Conservation (phyloP, 1,284 basidiomycete species). For the Melampsora americana region DNA sequence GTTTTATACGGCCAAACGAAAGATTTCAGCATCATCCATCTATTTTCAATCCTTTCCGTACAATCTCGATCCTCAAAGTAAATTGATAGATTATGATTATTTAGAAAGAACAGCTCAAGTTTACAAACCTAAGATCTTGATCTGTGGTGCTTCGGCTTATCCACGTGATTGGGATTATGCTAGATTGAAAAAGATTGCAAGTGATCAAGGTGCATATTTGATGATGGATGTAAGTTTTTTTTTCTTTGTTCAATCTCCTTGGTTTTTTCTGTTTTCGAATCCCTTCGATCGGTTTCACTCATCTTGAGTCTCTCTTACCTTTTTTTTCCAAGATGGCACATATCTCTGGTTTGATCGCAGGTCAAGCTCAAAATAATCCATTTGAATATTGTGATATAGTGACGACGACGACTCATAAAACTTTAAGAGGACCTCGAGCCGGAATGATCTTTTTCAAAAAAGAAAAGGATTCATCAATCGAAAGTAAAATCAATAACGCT, state of each 20-base stretch:
- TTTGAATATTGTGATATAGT: slow-evolving; percentile 98
- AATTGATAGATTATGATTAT: slow-evolving; percentile 84
- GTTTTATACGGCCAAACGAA: slow-evolving; percentile 99
- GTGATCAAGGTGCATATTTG: slow-evolving; percentile 80
- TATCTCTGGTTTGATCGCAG: slow-evolving; percentile 92
- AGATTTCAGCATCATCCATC: slow-evolving; percentile 99
- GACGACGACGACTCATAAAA: slow-evolving; percentile 98
- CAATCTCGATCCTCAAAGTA: slow-evolving; percentile 74
- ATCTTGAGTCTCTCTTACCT: too few species aligned
- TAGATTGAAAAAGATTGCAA: slow-evolving; percentile 74
- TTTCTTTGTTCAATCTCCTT: slow-evolving; percentile 53
- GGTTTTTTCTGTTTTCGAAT: neutral
- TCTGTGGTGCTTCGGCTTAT: slow-evolving; percentile 98
- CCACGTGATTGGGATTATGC: slow-evolving; percentile 97
- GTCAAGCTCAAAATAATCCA: slow-evolving; percentile 84
- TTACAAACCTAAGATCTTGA: slow-evolving; percentile 93
- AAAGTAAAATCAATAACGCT: slow-evolving; percentile 93
- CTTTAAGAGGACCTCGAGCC: slow-evolving; percentile 94
- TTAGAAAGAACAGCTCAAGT: slow-evolving; percentile 84
- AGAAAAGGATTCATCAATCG: slow-evolving; percentile 80
- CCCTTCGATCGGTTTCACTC: neutral
- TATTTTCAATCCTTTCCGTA: slow-evolving; percentile 99
- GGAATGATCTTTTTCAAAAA: slow-evolving; percentile 99
- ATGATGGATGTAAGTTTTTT: slow-evolving; percentile 48
- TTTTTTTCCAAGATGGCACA: slow-evolving; percentile 77